A percentile compares a stretch with the other conserved stretches of the same genome.
These are phyloP conservation scores for Datisca glomerata DNA, from an alignment of 306 rosid genomes.

Conservation along the genomic window DNA sequence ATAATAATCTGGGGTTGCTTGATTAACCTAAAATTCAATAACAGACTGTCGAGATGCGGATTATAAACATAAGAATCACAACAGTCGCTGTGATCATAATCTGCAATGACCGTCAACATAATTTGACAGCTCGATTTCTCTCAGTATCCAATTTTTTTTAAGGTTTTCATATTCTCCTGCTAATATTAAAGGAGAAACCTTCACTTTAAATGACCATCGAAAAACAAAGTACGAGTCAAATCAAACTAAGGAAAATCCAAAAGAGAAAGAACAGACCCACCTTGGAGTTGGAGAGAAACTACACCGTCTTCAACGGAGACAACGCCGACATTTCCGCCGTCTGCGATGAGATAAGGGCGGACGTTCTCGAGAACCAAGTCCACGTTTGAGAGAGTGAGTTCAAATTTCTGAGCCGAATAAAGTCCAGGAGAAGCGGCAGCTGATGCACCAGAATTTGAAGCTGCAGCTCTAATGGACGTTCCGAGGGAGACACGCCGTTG, in stretches of 20 bases:
- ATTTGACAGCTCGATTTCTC: no score
- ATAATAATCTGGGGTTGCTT: no score
- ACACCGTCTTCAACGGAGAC: conserved; percentile 76
- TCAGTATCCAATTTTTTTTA: no score
- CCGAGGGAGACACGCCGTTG: conserved; percentile 5
- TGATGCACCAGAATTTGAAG: conserved; percentile 30
- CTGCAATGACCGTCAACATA: no score
- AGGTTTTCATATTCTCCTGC: no score
- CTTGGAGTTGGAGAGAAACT: conserved; percentile 71
- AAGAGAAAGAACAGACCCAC: conserved; percentile 14
- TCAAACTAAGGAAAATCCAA: no score
- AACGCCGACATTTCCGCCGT: conserved; percentile 93
- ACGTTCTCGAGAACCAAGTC: conserved; percentile 84
- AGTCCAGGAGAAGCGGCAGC: conserved; percentile 45
- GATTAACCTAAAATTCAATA: no score
- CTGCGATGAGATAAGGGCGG: conserved; percentile 84
- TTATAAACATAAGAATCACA: no score
- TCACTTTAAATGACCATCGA: not conserved
- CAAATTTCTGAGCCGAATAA: conserved; percentile 67
- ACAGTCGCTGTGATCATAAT: no score
- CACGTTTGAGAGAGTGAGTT: conserved; percentile 61
- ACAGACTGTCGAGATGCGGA: no score
- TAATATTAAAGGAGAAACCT: no score
- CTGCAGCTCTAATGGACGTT: conserved; percentile 25
- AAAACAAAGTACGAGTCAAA: not conserved